Evolutionary conservation across 768 basidiomycete genomes (phyloP).

Genomic region (Inosperma sp.): DNA sequence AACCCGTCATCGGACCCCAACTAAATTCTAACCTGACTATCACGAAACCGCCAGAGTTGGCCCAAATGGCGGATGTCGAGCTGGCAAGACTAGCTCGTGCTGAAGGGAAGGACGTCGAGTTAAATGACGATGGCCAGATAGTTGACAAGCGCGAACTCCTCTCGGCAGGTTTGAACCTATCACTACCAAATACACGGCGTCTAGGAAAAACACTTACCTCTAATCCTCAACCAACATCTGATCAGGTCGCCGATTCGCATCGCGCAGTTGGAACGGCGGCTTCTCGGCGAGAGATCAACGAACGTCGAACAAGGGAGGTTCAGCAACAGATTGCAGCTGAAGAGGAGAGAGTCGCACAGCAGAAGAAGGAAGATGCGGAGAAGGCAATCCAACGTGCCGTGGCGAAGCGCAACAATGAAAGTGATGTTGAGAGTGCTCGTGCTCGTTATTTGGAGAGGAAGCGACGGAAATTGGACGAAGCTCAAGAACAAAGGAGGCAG

Average conservation of each 20-base stretch:
- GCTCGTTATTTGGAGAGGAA: conserved; percentile 78
- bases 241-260: conserved; percentile 42
- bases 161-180: conserved; percentile 87
- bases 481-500: conserved; percentile 9
- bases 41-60: conserved; percentile 61
- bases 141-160: conserved; percentile 93
- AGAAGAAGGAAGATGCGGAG: conserved; percentile 55
- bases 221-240: conserved; percentile 14
- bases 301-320: conserved; percentile 75
- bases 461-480: conserved; percentile 61
- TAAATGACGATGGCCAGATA: conserved; percentile 97
- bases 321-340: conserved; percentile 76
- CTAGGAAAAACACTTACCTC: conserved; percentile 44
- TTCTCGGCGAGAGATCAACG: conserved; percentile 74
- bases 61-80: conserved; percentile 65
- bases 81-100: conserved; percentile 64
- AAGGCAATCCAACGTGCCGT: conserved; percentile 64
- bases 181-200: conserved; percentile 73
- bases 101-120: conserved; percentile 81
- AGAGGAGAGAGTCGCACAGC: conserved; percentile 49
- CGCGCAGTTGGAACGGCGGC: conserved; percentile 85
- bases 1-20: conserved; percentile 60
- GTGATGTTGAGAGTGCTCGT: conserved; percentile 67
- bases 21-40: conserved; percentile 69
- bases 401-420: conserved; percentile 70